Evolutionary conservation across 441 rosid genomes (phyloP).

Genomic region (Kokia cookei): DNA sequence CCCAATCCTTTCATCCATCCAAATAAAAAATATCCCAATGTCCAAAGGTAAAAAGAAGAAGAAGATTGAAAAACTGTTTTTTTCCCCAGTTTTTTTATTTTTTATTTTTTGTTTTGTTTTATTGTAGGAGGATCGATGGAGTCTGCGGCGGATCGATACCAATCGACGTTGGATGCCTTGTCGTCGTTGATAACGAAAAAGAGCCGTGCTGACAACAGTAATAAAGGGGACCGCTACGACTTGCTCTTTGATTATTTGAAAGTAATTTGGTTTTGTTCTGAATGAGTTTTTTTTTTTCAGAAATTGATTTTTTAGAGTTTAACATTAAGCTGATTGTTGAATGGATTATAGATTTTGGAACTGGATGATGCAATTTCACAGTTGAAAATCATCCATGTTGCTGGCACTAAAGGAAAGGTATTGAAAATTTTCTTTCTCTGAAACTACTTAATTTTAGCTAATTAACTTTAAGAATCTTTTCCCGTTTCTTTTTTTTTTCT

Average conservation of each 20-base stretch:
- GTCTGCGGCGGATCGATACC: conserved; percentile 36
- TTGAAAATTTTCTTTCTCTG: not conserved
- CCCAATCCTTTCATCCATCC: not conserved
- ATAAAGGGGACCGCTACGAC: conserved; percentile 76
- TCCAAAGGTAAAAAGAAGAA: conserved; percentile 2
- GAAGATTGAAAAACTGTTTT: not conserved
- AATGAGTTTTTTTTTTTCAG: not conserved
- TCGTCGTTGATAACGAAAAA: conserved; percentile 87
- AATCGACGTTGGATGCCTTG: conserved; percentile 75
- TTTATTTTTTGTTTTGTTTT: not conserved
- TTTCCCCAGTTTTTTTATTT: not conserved
- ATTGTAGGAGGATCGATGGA: conserved; percentile 19
- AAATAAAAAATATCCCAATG: not conserved
- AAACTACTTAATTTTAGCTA: not conserved
- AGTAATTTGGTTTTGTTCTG: conserved; percentile 22
- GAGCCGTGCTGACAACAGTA: conserved; percentile 81
- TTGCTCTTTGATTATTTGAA: conserved; percentile 76
- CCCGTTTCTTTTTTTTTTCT: not conserved
- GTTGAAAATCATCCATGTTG: conserved; percentile 89
- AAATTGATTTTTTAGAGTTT: not conserved
- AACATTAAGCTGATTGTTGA: not conserved
- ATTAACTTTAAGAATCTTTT: not conserved
- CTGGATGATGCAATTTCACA: conserved; percentile 67
- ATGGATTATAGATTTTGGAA: conserved; percentile 54
- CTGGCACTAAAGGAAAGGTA: conserved; percentile 99